Percentiles rank a stretch among this genome's conserved stretches.
These are phyloP conservation scores for Malbranchea cinnamomea DNA, from an alignment of 2,329 filamentous ascomycete species.

Conservation along the genomic window DNA sequence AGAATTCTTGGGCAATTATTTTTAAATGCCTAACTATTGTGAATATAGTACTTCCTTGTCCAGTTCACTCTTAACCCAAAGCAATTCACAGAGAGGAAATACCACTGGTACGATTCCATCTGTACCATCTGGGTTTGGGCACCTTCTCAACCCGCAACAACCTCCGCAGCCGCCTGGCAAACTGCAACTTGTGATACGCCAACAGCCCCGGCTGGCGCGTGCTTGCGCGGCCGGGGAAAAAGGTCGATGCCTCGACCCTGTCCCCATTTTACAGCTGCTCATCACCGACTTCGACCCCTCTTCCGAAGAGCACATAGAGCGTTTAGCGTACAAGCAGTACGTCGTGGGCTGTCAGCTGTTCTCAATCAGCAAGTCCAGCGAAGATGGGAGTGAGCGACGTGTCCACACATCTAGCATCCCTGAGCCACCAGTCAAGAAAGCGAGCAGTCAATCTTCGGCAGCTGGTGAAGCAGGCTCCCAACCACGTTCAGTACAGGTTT, in stretches of 20 bases:
- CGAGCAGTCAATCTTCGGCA: constrained; percentile 5
- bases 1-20: too few relatives aligned
- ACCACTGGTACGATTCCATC: constrained; percentile 10
- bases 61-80: too few relatives aligned
- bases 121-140: constrained; percentile 24
- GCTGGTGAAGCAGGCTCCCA: constrained; percentile 11
- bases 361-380: constrained; percentile 14
- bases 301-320: constrained; percentile 22
- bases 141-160: constrained; percentile 20
- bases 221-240: constrained; percentile 33
- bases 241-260: constrained; percentile 32
- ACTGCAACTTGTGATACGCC: constrained; percentile 29
- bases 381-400: constrained; percentile 8
- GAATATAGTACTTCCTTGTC: too few relatives aligned
- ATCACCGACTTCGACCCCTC: constrained; percentile 29
- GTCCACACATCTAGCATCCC: constrained; percentile 8
- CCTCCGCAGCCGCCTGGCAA: constrained; percentile 16
- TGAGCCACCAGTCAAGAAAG: constrained; percentile 4
- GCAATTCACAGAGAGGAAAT: too few relatives aligned
- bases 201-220: constrained; percentile 32
- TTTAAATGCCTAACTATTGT: too few relatives aligned
- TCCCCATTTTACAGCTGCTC: constrained; percentile 32
- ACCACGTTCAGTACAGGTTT: constrained; percentile 15
- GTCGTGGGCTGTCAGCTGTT: constrained; percentile 31
- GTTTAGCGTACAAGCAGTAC: constrained; percentile 25